Evolutionary conservation across 768 basidiomycete genomes (phyloP), one percentile per base, ranked within the genome.

Genomic region (Obba rivulosa): DNA sequence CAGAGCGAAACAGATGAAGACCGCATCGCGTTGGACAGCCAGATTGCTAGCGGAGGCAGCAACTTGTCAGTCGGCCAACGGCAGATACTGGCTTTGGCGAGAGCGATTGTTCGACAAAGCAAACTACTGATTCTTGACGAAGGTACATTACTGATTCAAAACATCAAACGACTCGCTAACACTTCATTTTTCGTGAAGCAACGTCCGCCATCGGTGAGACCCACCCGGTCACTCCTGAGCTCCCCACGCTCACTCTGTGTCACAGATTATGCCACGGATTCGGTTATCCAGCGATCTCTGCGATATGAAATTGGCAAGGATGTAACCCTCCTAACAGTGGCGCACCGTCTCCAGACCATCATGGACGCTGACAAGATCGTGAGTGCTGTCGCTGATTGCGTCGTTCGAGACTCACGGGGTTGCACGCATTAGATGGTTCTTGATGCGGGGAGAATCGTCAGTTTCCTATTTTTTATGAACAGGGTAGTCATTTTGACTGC

Each of bases 321-420:
- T 40, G 70, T 71, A 0, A 83, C 81, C 0, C 62, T 83, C 17
- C 64, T 83, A 24, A 81, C 78, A 16, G 71, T 84, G 34, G 81
- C 81, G 1, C 80, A 82, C 59, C 71, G 81, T n/a, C 57, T 79
- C 8, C 70, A 74, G 47, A 82, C 76, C 5, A 76, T 83, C 51
- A 79, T 80, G 68, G 80, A 81, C 44, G 76, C 79, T 3, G 80
- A 83, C 58, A 77, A 77, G 54, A 77, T 83, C 39, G 69, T 81
- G 50, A 47, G 61, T 55, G 8, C 36, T n/a, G 45, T 13, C 9
- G 11, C 18, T 13, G 3, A 35, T 11, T 28, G 31, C 43, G 18
- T 17, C 13, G 8, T 4, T 34, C 18, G 7, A 31, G 20, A 34
- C 25, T n/a, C 22, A 21, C n/a, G 21, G 21, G 34, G 10, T 3